Evolutionary conservation across 2,329 filamentous ascomycete species (phyloP).

Genomic region (Talaromyces marneffei): DNA sequence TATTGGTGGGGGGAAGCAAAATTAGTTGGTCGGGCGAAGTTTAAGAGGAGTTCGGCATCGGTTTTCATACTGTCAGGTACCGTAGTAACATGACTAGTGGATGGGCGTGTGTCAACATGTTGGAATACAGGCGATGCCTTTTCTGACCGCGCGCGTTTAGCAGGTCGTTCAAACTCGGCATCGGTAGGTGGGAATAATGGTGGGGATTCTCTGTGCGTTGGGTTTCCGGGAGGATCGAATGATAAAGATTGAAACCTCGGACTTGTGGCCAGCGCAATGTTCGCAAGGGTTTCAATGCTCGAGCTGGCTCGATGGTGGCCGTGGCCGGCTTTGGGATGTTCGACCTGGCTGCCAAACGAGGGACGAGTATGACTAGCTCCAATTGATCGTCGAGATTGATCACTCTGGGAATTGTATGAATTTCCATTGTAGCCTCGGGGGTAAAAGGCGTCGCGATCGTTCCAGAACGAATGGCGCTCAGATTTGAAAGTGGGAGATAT

Average conservation of each 20-base stretch:
- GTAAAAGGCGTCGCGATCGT: slow-evolving; percentile 24
- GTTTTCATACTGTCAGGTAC: slow-evolving; percentile 40
- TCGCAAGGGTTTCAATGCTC: slow-evolving; percentile 46
- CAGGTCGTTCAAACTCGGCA: slow-evolving; percentile 43
- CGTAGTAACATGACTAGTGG: slow-evolving; percentile 26
- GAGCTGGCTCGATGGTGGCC: slow-evolving; percentile 42
- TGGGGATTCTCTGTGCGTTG: slow-evolving; percentile 21
- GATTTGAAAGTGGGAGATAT: slow-evolving; percentile 35
- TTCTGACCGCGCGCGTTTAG: slow-evolving; percentile 58
- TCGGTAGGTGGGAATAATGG: slow-evolving; percentile 27
- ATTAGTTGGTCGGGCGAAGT: slow-evolving; percentile 38
- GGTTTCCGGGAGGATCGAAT: slow-evolving; percentile 28
- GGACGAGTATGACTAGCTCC: slow-evolving; percentile 9
- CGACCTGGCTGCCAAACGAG: slow-evolving; percentile 19
- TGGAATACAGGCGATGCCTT: slow-evolving; percentile 41
- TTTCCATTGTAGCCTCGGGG: slow-evolving; percentile 23
- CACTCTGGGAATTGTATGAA: slow-evolving; percentile 19
- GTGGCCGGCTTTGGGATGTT: slow-evolving; percentile 19
- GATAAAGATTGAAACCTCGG: slow-evolving; percentile 37
- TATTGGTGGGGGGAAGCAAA: slow-evolving; percentile 22
- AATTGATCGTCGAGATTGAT: slow-evolving; percentile 16
- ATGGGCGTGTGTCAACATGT: slow-evolving; percentile 22
- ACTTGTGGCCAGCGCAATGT: slow-evolving; percentile 46
- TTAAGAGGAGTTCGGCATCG: slow-evolving; percentile 45
- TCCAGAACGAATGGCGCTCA: slow-evolving; percentile 27